phyloP scores from a whole-genome alignment of 768 basidiomycete species.

The Sarcodon sp. region DNA sequence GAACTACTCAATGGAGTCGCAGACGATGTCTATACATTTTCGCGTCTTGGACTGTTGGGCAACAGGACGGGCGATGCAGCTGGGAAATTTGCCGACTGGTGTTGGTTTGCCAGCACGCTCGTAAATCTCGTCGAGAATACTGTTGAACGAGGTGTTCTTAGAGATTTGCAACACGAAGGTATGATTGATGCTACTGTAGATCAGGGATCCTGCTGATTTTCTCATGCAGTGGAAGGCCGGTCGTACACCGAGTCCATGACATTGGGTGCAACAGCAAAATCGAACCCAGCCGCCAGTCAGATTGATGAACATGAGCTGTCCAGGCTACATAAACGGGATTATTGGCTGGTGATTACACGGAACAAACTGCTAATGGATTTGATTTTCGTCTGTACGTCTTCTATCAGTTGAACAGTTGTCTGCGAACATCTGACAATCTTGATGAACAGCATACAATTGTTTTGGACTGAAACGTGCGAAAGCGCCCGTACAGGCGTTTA shows the following conservation, averaged over 20 bases:
- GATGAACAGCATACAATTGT: constrained; percentile 56
- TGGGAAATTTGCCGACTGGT: constrained; percentile 71
- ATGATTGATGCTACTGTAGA: constrained; percentile 2
- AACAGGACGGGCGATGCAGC: constrained; percentile 55
- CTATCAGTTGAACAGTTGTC: not conserved
- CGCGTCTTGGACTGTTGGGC: constrained; percentile 56
- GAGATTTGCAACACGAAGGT: constrained; percentile 53
- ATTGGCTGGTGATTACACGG: constrained; percentile 63
- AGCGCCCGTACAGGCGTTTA: constrained; percentile 46
- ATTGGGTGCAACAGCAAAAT: constrained; percentile 51
- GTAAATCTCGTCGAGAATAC: constrained; percentile 77
- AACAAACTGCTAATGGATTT: constrained; percentile 74
- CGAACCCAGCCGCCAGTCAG: constrained; percentile 41
- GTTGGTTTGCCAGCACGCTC: constrained; percentile 72
- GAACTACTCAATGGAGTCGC: constrained; percentile 64
- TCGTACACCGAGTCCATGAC: constrained; percentile 64
- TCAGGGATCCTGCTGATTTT: not conserved
- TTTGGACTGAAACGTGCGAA: constrained; percentile 54
- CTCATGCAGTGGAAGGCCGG: constrained; percentile 49
- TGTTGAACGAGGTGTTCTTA: constrained; percentile 64
- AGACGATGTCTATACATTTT: constrained; percentile 73
- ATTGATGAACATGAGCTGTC: constrained; percentile 59
- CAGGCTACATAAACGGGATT: constrained; percentile 55
- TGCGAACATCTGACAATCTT: not conserved
- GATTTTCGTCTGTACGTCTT: constrained; percentile 68